Evolutionary conservation across 169 alveolate genomes (phyloP).

Genomic region (Besnoitia besnoiti): DNA sequence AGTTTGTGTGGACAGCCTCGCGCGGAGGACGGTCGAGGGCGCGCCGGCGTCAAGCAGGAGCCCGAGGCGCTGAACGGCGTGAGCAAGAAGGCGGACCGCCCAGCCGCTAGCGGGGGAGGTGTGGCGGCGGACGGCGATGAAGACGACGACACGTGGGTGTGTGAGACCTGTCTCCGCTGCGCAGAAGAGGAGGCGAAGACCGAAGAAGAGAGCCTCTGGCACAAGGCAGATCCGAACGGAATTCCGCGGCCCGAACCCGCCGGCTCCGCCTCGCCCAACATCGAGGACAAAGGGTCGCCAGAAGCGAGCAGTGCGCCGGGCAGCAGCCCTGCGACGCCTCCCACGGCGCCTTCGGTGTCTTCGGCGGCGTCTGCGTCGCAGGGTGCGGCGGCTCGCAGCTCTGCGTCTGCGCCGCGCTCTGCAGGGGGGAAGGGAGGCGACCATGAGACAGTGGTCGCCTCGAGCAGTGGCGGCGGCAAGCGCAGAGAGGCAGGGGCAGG

Average conservation of each 20-base stretch:
- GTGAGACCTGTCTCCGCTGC: neutral
- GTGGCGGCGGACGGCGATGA: neutral
- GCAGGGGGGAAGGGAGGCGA: too few relatives aligned
- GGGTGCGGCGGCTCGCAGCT: too few relatives aligned
- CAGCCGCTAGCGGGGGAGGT: neutral
- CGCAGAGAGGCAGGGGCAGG: neutral
- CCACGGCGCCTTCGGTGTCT: neutral
- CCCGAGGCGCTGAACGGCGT: neutral
- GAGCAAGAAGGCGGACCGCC: too few relatives aligned
- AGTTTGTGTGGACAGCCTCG: constrained; percentile 17
- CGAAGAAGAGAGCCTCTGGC: neutral
- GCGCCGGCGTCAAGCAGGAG: neutral
- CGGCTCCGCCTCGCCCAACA: neutral
- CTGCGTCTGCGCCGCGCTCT: too few relatives aligned
- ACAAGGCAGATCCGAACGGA: too few relatives aligned
- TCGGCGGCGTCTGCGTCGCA: too few relatives aligned
- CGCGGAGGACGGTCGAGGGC: neutral
- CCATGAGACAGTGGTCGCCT: neutral
- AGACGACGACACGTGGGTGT: constrained; percentile 20
- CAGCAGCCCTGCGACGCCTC: neutral
- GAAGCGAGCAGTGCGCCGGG: neutral
- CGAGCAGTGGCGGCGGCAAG: neutral
- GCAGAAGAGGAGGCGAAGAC: constrained; percentile 31
- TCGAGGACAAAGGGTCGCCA: neutral
- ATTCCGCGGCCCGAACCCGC: neutral